Percentiles rank a stretch among this genome's conserved stretches.
phyloP scores from a whole-genome alignment of 768 basidiomycete genomes.

The Pleurotus cornucopiae region DNA sequence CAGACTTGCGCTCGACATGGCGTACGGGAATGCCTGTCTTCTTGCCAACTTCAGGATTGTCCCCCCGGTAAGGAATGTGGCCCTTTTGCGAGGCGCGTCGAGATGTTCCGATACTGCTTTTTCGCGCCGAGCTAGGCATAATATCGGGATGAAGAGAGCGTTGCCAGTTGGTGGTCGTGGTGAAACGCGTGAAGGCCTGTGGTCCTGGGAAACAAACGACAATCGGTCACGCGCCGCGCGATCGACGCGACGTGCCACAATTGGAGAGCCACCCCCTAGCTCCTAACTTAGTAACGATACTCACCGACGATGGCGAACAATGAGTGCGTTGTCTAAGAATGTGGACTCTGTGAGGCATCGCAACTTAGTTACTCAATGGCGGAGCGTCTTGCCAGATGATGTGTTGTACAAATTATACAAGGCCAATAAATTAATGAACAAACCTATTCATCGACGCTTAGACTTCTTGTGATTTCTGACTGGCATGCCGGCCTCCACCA shows the following conservation, averaged over 20 bases:
- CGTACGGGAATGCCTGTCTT: constrained; percentile 71
- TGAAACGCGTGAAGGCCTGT: not conserved
- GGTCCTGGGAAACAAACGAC: constrained; percentile 2
- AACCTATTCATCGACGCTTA: constrained; percentile 14
- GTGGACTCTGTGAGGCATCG: too few species aligned
- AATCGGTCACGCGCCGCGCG: constrained; percentile 5
- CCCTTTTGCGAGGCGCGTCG: constrained; percentile 59
- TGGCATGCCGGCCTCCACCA: constrained; percentile 88
- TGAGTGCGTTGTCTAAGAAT: too few species aligned
- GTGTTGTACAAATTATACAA: too few species aligned
- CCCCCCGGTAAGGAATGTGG: constrained; percentile 75
- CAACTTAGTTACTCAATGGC: too few species aligned
- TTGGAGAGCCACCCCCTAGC: too few species aligned
- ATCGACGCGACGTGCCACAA: constrained; percentile 18
- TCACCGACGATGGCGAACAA: too few species aligned
- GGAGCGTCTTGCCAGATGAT: too few species aligned
- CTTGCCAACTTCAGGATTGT: constrained; percentile 75
- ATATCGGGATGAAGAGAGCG: not conserved
- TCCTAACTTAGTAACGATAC: too few species aligned
- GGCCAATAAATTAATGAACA: too few species aligned
- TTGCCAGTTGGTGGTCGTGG: not conserved
- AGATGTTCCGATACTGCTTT: constrained; percentile 36
- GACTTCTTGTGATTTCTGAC: constrained; percentile 51
- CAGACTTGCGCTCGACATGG: constrained; percentile 67
- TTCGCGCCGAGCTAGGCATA: constrained; percentile 42